Evolutionary conservation across 2,329 filamentous ascomycete genomes (phyloP), one percentile per base, ranked within the genome.

Genomic region (Colletotrichum ledebouriae): DNA sequence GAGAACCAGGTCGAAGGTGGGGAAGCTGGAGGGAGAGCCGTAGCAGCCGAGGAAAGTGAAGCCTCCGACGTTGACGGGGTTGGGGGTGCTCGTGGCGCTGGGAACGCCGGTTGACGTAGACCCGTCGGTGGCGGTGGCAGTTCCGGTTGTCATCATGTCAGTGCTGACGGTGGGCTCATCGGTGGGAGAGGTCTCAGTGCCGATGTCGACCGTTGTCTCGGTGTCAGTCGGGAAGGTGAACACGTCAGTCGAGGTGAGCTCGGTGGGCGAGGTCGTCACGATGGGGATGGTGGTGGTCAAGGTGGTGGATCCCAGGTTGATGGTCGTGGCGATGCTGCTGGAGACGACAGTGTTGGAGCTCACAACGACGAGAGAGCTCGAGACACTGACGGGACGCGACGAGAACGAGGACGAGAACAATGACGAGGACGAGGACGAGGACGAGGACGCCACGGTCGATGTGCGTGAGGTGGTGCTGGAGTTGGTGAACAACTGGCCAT

Each of bases 31-130:
- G 12, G 59, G 29, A 34, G 76, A 78, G n/a, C 61, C 59, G 41
- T 72, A 69, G 70, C 77, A 79, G 64, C 78, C 77, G 41, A 73
- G 65, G 63, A 72, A 70, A 49, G 59, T 67, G 71, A 72, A 77
- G 66, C 56, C 65, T 3, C 63, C 67, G 15, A 72, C 57, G 10
- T 44, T 53, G 57, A 15, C 22, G 10, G 67, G 70, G 62, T 73
- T 63, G 57, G 39, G 52, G 13, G 60, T 41, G 13, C 61, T 37
- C 0, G 59, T 53, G 55, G 49, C 29, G 17, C 47, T 33, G 4
- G 65, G 6, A 2, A 49, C 29, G 6, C 41, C 15, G 6, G 46
- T 47, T 41, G 63, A 50, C 9, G 34, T n/a, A 20, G 63, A 34
- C 9, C 15, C 17, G 5, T 9, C 29, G n/a, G 53, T 20, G 15